These are phyloP conservation scores for Trichoderma orchidacearum DNA, from an alignment of 495 filamentous ascomycete species.

Conservation along the genomic window DNA sequence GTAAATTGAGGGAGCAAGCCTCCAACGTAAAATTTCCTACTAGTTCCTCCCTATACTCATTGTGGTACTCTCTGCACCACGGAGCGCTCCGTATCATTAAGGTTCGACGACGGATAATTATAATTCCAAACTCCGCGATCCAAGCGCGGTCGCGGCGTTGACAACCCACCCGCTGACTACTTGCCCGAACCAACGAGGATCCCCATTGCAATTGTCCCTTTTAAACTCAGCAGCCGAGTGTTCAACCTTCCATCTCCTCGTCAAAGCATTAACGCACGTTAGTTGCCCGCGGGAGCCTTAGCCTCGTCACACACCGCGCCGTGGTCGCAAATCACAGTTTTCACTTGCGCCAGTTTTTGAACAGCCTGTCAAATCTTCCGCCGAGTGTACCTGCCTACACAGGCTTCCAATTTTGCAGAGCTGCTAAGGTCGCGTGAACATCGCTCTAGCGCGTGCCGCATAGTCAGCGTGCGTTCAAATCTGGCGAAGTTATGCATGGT, in stretches of 20 bases:
- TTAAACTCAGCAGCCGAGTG: not conserved
- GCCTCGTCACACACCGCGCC: not conserved
- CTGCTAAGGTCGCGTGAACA: not conserved
- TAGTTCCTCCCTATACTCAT: too few relatives aligned
- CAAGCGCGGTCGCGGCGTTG: not conserved
- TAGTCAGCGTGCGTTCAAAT: not conserved
- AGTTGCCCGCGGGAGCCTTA: not conserved
- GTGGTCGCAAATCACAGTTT: not conserved
- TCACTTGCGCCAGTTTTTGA: not conserved
- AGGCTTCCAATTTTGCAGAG: not conserved
- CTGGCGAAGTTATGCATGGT: constrained; percentile 3
- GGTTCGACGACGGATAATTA: not conserved
- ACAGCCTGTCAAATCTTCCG: not conserved
- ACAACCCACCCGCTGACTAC: not conserved
- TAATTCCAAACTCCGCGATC: not conserved
- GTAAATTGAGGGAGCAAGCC: too few relatives aligned
- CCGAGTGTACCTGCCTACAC: not conserved
- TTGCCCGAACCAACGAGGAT: not conserved
- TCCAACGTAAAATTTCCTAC: too few relatives aligned
- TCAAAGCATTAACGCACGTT: not conserved
- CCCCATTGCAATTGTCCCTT: not conserved
- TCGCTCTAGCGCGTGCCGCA: not conserved
- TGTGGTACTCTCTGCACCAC: too few relatives aligned
- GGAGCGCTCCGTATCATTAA: too few relatives aligned
- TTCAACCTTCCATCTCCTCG: not conserved